A percentile compares a stretch with the other conserved stretches of the same genome.
Evolutionary conservation across 225 moss, liverwort and hornwort species (phyloP).

Genomic region (Neckera pumila): DNA sequence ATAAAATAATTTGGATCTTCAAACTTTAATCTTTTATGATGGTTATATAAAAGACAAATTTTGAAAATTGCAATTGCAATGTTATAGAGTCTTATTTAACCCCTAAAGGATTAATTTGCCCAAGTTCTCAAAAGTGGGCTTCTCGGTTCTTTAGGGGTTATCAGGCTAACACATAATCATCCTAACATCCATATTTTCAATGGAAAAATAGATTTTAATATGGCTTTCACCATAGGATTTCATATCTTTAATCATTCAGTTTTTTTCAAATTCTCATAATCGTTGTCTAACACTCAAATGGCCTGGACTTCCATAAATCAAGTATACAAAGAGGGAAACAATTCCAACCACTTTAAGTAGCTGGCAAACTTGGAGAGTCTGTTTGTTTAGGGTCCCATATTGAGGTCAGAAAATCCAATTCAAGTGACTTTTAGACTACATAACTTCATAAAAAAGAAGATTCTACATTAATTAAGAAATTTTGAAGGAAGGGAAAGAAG

Average conservation of each 20-base stretch:
- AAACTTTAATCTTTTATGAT: not conserved
- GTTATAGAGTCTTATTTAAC: not conserved
- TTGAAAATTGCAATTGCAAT: not conserved
- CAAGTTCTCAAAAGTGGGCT: too few relatives aligned
- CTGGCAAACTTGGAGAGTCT: rapidly evolving
- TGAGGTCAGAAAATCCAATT: rapidly evolving
- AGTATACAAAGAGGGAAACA: not conserved
- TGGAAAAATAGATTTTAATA: not conserved
- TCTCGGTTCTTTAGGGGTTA: too few relatives aligned
- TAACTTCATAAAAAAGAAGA: too few relatives aligned
- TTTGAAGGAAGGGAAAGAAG: too few relatives aligned
- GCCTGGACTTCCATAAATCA: not conserved
- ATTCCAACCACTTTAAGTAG: not conserved
- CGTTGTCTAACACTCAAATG: not conserved
- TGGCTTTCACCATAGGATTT: not conserved
- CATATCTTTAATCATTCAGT: not conserved
- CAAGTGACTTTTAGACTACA: not conserved
- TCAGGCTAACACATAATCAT: too few relatives aligned
- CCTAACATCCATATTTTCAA: not conserved
- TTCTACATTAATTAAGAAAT: too few relatives aligned
- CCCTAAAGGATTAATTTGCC: too few relatives aligned
- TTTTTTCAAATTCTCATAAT: not conserved
- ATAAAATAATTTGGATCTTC: not conserved
- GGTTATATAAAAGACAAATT: not conserved
- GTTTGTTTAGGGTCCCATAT: rapidly evolving